A percentile compares a stretch with the other conserved stretches of the same genome.
Evolutionary conservation across 2,329 filamentous ascomycete species (phyloP).

Genomic region (Rutstroemia sp.): DNA sequence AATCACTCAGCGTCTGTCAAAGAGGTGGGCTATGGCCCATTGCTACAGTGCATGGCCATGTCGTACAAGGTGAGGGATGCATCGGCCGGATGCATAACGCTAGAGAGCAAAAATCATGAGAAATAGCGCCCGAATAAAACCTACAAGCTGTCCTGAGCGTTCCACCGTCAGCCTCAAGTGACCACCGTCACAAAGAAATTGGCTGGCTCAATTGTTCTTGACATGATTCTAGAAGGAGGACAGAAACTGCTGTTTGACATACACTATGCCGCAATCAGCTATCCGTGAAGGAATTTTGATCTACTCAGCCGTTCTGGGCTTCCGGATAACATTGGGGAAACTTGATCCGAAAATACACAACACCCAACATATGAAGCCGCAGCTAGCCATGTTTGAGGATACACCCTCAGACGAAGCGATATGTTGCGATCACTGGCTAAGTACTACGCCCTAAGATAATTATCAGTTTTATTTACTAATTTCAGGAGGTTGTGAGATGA

Average conservation of each 20-base stretch:
- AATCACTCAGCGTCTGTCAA: constrained; percentile 18
- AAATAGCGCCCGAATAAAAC: constrained; percentile 10
- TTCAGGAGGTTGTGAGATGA: neutral
- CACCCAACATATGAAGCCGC: constrained; percentile 7
- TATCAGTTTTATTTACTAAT: neutral
- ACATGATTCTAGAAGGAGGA: constrained; percentile 12
- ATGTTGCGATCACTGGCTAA: neutral
- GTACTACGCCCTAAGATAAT: constrained; percentile 3
- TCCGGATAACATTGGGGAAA: neutral
- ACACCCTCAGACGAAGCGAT: constrained; percentile 7
- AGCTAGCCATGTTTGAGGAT: constrained; percentile 15
- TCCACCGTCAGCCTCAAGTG: constrained; percentile 24
- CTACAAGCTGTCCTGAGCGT: constrained; percentile 12
- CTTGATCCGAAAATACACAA: constrained; percentile 1
- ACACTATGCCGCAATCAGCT: constrained; percentile 7
- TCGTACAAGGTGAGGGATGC: constrained; percentile 6
- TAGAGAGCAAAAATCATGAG: constrained; percentile 9
- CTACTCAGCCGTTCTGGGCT: neutral
- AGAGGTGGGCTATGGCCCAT: constrained; percentile 5
- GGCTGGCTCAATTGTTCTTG: constrained; percentile 10
- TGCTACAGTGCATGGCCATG: constrained; percentile 10
- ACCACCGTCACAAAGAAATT: constrained; percentile 18
- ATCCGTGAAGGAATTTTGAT: constrained; percentile 2
- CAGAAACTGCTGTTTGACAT: neutral
- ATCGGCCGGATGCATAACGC: constrained; percentile 16